These are phyloP conservation scores for Cornus kousa DNA, from an alignment of 148 eudicot species.

Conservation along the genomic window DNA sequence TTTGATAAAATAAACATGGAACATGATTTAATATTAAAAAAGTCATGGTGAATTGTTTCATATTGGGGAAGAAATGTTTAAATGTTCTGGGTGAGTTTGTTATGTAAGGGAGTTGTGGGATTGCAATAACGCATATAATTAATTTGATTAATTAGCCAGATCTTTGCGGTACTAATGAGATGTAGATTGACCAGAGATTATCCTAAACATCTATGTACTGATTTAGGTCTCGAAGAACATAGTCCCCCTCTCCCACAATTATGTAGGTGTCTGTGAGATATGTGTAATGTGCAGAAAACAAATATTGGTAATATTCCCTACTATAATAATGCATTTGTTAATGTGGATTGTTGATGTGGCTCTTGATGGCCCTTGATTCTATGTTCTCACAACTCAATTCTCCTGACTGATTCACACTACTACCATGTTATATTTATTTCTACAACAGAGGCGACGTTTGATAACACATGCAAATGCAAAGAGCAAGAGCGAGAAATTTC, in stretches of 20 bases:
- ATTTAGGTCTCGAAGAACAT: too few species aligned
- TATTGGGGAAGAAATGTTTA: not conserved
- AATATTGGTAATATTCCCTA: too few species aligned
- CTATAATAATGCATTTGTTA: too few species aligned
- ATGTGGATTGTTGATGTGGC: too few species aligned
- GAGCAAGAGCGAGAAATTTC: slow-evolving; percentile 87
- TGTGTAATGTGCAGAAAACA: too few species aligned
- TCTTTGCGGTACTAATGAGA: not conserved
- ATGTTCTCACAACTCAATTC: not conserved
- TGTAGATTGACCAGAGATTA: not conserved
- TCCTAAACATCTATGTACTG: not conserved
- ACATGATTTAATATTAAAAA: too few species aligned
- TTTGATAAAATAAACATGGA: too few species aligned
- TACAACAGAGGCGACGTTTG: slow-evolving; percentile 59
- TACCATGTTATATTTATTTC: not conserved
- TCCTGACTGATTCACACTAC: not conserved
- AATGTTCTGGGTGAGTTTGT: not conserved
- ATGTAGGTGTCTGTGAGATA: too few species aligned
- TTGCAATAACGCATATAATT: too few species aligned
- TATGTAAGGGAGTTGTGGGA: not conserved
- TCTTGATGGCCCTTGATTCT: not conserved
- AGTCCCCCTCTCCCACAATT: too few species aligned
- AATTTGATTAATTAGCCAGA: not conserved
- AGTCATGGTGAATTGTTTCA: not conserved
- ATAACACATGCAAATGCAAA: slow-evolving; percentile 72